These are phyloP conservation scores for Neurospora sp. DNA, from an alignment of 2,329 filamentous ascomycete genomes.

Conservation along the genomic window DNA sequence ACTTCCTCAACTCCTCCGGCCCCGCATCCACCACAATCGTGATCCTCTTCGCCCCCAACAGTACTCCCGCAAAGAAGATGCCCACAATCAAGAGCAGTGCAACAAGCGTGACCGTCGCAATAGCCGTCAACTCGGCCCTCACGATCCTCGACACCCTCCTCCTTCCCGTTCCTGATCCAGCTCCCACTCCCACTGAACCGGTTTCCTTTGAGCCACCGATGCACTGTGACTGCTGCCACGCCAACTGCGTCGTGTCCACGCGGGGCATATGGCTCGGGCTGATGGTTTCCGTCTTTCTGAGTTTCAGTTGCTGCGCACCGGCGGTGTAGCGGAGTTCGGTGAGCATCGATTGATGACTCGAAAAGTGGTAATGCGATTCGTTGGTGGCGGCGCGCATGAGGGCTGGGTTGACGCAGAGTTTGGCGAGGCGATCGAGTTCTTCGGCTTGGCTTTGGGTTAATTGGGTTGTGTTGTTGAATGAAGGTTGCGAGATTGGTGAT, in stretches of 20 bases:
- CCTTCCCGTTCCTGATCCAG: not conserved
- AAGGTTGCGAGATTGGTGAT: not conserved
- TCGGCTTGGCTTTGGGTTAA: not conserved
- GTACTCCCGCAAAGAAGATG: conserved; percentile 13
- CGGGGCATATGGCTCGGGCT: conserved; percentile 1
- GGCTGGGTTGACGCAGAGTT: not conserved
- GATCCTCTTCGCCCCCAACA: conserved; percentile 7
- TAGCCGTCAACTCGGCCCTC: conserved; percentile 6
- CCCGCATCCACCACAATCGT: not conserved
- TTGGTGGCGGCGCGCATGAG: not conserved
- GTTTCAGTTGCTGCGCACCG: not conserved
- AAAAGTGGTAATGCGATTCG: not conserved
- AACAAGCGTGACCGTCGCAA: conserved; percentile 6
- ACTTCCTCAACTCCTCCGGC: not conserved
- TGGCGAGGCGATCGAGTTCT: not conserved
- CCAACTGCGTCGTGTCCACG: not conserved
- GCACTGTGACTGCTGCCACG: not conserved
- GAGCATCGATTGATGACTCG: not conserved
- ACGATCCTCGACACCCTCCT: conserved; percentile 1
- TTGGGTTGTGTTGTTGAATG: not conserved
- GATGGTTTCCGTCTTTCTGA: not conserved
- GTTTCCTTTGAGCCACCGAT: not conserved
- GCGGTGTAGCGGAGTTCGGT: not conserved
- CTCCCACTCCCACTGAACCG: not conserved
- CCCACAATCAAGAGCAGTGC: conserved; percentile 5